phyloP scores from a whole-genome alignment of 2,329 filamentous ascomycete species.

The Plenodomus biglobosus region DNA sequence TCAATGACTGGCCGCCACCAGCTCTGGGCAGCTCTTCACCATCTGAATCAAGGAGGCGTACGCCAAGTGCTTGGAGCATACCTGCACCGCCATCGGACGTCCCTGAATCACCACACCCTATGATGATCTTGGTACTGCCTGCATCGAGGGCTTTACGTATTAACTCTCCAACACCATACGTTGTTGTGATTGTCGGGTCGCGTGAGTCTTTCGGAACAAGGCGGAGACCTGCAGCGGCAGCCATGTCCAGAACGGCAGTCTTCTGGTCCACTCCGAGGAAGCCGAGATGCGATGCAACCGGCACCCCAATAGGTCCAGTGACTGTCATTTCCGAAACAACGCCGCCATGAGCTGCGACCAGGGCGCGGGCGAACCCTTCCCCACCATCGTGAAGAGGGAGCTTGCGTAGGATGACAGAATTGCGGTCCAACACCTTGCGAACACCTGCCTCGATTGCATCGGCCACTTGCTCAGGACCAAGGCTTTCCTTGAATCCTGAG shows the following conservation, averaged over 20 bases:
- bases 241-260: slow-evolving; percentile 57
- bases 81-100: slow-evolving; percentile 58
- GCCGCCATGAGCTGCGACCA: slow-evolving; percentile 51
- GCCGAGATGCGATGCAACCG: slow-evolving; percentile 52
- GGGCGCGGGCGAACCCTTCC: slow-evolving; percentile 54
- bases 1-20: slow-evolving; percentile 47
- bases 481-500: slow-evolving; percentile 58
- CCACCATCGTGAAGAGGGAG: slow-evolving; percentile 57
- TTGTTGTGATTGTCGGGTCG: slow-evolving; percentile 54
- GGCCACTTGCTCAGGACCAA: slow-evolving; percentile 53
- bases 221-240: slow-evolving; percentile 55
- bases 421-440: slow-evolving; percentile 44
- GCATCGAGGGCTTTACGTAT: slow-evolving; percentile 51
- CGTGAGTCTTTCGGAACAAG: slow-evolving; percentile 51
- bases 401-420: slow-evolving; percentile 50
- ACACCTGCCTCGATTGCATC: slow-evolving; percentile 56
- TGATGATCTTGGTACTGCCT: slow-evolving; percentile 51
- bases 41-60: slow-evolving; percentile 45
- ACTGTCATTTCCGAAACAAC: slow-evolving; percentile 44
- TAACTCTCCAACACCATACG: slow-evolving; percentile 56
- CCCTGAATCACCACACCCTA: slow-evolving; percentile 58
- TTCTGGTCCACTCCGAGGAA: slow-evolving; percentile 42
- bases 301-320: slow-evolving; percentile 49
- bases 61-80: slow-evolving; percentile 58
- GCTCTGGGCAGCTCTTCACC: slow-evolving; percentile 45